phyloP scores from a whole-genome alignment of 345 rosid genomes.

The Citrus sinensis region DVS_A1.0 CM039164.1:26417501-26418000 shows the following conservation, averaged over 20 bases:
- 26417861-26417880: slow-evolving; percentile 58
- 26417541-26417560: slow-evolving; percentile 32
- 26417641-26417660: slow-evolving; percentile 34
- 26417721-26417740: slow-evolving; percentile 62
- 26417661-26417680: slow-evolving; percentile 20
- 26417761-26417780: slow-evolving; percentile 41
- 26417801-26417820: slow-evolving; percentile 2
- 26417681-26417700: slow-evolving; percentile 21
- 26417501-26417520: slow-evolving; percentile 39
- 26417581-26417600: slow-evolving; percentile 45
- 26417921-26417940: slow-evolving; percentile 49
- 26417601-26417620: slow-evolving; percentile 19
- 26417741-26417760: slow-evolving; percentile 63
- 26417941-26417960: slow-evolving; percentile 42
- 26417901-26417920: slow-evolving; percentile 36
- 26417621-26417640: slow-evolving; percentile 28
- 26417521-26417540: slow-evolving; percentile 33
- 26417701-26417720: slow-evolving; percentile 52
- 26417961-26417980: slow-evolving; percentile 45
- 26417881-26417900: slow-evolving; percentile 41
- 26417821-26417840: slow-evolving; percentile 14
- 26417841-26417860: slow-evolving; percentile 46
- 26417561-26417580: slow-evolving; percentile 23
- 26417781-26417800: slow-evolving; percentile 5
- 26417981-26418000: slow-evolving; percentile 47